Percentiles rank a stretch among this genome's conserved stretches.
Evolutionary conservation across 768 basidiomycete genomes (phyloP).

Genomic region (Tremella fuciformis): DNA sequence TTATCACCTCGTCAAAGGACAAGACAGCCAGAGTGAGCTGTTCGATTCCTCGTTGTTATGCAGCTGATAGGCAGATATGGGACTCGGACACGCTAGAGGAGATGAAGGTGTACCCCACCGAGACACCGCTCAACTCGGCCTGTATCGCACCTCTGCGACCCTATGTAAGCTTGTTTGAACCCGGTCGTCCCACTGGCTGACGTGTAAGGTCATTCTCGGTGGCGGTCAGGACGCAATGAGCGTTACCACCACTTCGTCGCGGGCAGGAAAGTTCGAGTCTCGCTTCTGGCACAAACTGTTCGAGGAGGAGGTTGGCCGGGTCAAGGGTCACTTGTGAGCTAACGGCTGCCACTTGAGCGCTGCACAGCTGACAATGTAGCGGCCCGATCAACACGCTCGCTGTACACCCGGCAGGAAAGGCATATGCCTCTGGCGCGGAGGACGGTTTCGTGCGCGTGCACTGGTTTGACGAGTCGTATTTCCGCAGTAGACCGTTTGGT

Average conservation of each 20-base stretch:
- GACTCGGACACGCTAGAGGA: constrained; percentile 75
- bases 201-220: constrained; percentile 72
- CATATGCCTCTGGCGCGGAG: constrained; percentile 92
- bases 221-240: constrained; percentile 98
- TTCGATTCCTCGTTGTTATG: background rate
- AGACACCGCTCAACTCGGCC: constrained; percentile 93
- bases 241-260: constrained; percentile 87
- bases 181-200: constrained; percentile 7
- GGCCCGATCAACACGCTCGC: constrained; percentile 66
- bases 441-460: constrained; percentile 68
- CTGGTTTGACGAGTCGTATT: constrained; percentile 87
- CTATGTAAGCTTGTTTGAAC: constrained; percentile 59
- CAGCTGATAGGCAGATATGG: constrained; percentile 30
- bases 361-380: constrained; percentile 17
- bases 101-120: constrained; percentile 88
- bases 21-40: constrained; percentile 81
- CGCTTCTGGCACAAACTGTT: constrained; percentile 97
- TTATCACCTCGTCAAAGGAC: constrained; percentile 94
- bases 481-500: constrained; percentile 85
- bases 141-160: constrained; percentile 78
- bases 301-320: constrained; percentile 94
- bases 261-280: constrained; percentile 97
- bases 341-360: background rate
- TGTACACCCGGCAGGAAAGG: constrained; percentile 80
- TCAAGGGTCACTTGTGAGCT: constrained; percentile 97